Base-by-base conservation (phyloP, 352 stramenopile genomes). In the Pythium oligandrum region DNA sequence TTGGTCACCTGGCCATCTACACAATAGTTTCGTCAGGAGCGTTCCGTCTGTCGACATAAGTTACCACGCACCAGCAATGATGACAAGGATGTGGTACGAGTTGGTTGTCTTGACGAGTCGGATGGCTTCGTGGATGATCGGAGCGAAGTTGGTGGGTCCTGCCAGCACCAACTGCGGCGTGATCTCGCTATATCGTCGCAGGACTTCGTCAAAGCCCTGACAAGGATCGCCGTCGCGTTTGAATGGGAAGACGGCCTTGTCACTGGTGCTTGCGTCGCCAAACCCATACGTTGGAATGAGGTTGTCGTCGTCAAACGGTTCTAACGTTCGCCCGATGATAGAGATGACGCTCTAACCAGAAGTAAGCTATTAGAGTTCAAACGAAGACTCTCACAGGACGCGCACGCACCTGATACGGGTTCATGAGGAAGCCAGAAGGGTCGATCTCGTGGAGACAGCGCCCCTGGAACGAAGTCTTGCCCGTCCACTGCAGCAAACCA, bases 71-170 rank as follows among this genome's bases (percentile, higher is more conserved):
- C 45, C 70, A 57, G 78, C 77, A 37, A 90, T 74, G 50, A 92
- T 90, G 40, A 92, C 69, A 32, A 92, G 68, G 40, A 90, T 82
- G 49, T 88, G 80, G 54, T 86, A 90, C 48, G 57, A 68, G 8
- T 63, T 60, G 11, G 57, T 75, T 7, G 55, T 51, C 56, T 73
- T 72, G 33, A 79, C 73, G 31, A 81, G 73, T 4, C 71, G 58
- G 40, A 91, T 87, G 2, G 78, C 75, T 47, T 86, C 70, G 33
- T 85, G 71, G 51, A 93, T 91, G 49, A 89, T 78, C 17, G 83
- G 83, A 17, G 83, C 80, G 64, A 90, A 93, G 63, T 88, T 89
- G 4, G 78, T 93, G 11, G 78, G 77, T 4, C 83, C 80, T 5
- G 68, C 60, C 1, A 91, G 70, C 17, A 55, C 51, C 30, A 91